Evolutionary conservation across 352 stramenopile species (phyloP).

Genomic region (Thalassiosira ordinaria): DNA sequence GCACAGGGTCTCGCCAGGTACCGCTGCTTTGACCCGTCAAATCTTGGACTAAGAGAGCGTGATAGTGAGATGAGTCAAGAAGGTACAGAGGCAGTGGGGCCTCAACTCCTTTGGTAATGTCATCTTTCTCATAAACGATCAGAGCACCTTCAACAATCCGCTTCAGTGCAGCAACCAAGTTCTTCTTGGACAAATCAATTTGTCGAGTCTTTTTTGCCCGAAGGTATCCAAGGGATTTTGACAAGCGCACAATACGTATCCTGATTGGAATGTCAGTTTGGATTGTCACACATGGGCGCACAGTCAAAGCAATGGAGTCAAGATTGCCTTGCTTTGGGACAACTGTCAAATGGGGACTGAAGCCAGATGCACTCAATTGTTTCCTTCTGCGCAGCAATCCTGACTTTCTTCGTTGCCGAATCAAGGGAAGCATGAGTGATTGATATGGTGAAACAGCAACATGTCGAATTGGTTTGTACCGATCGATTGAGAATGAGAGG

Average conservation of each 20-base stretch:
- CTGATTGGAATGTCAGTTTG: constrained; percentile 41
- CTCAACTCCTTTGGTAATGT: constrained; percentile 12
- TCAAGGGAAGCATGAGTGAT: constrained; percentile 41
- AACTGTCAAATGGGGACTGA: constrained; percentile 36
- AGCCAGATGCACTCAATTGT: constrained; percentile 32
- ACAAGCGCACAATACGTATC: constrained; percentile 42
- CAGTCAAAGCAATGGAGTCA: constrained; percentile 26
- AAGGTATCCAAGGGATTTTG: constrained; percentile 33
- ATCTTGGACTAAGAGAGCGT: constrained; percentile 39
- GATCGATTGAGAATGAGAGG: constrained; percentile 22
- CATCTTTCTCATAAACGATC: constrained; percentile 40
- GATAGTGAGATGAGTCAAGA: constrained; percentile 44
- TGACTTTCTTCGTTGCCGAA: constrained; percentile 14
- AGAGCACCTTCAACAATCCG: constrained; percentile 26
- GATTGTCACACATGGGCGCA: constrained; percentile 38
- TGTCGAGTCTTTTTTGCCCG: constrained; percentile 15
- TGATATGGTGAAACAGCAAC: constrained; percentile 41
- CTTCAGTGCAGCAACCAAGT: constrained; percentile 26
- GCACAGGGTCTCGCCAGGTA: constrained; percentile 39
- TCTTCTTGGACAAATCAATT: constrained; percentile 41
- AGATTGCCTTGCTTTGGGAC: constrained; percentile 29
- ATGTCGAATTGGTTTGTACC: constrained; percentile 37
- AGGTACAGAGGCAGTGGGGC: constrained; percentile 33
- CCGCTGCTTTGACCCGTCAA: neutral
- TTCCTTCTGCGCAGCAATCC: constrained; percentile 20